Percentiles rank a stretch among this genome's conserved stretches.
Conservation (phyloP, 805 yeast genomes). For the Ogataea corticis region DNA sequence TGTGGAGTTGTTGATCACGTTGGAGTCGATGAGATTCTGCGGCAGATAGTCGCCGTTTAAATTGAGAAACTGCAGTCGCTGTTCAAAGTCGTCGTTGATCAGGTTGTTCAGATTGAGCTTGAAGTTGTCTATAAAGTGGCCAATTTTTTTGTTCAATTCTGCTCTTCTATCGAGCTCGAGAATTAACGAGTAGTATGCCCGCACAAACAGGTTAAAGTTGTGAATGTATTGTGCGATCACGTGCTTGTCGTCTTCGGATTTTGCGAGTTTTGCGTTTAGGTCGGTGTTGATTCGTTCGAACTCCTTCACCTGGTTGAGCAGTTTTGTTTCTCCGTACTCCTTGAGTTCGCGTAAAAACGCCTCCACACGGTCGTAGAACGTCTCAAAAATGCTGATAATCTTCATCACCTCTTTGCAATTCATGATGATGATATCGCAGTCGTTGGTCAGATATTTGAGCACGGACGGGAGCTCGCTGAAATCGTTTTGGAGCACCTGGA, state of each 20-base stretch:
- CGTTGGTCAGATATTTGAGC: conserved; percentile 45
- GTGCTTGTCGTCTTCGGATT: conserved; percentile 15
- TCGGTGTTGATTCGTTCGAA: conserved; percentile 17
- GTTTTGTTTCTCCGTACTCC: conserved; percentile 33
- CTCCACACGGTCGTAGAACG: conserved; percentile 20
- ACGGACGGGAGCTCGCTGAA: conserved; percentile 59
- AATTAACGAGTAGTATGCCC: conserved; percentile 52
- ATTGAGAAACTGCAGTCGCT: conserved; percentile 44
- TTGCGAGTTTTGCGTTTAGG: conserved; percentile 13
- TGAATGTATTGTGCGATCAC: conserved; percentile 31
- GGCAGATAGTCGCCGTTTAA: conserved; percentile 60
- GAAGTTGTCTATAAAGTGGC: conserved; percentile 42
- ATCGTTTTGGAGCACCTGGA: conserved; percentile 52
- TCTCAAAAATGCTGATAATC: conserved; percentile 23
- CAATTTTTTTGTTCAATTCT: conserved; percentile 41
- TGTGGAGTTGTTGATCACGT: conserved; percentile 22
- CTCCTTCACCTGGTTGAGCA: conserved; percentile 20
- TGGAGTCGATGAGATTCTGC: conserved; percentile 30
- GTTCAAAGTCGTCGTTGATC: conserved; percentile 43
- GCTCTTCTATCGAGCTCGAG: conserved; percentile 55
- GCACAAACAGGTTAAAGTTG: conserved; percentile 52
- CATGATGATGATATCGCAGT: conserved; percentile 30
- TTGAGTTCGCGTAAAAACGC: conserved; percentile 23
- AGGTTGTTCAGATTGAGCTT: conserved; percentile 39
- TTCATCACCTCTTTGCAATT: conserved; percentile 32